Base-by-base conservation (phyloP, 441 rosid genomes). In the Adansonia gregorii region DNA sequence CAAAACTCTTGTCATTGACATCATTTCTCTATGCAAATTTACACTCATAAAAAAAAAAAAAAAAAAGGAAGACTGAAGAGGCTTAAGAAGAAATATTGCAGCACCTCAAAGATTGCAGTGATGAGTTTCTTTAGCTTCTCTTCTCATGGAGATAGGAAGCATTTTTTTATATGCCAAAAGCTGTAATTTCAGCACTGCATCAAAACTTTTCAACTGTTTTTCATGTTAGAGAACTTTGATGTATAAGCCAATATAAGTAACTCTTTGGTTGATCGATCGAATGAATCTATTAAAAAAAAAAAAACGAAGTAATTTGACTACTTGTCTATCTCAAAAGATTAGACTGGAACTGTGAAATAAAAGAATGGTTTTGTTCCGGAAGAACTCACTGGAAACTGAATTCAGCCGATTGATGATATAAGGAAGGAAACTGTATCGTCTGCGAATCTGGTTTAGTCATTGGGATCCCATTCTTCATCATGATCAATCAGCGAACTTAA, bases 391-490 rank as follows among this genome's bases (percentile, higher is more conserved):
- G 74, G 59, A 73, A 83, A 78, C 70, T 69, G 75, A 84, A 72
- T 76, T 67, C 79, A 2, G 63, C 27, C 45, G 17, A n/a, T 63
- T 31, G 67, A 61, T 61, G 67, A 63, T 6, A 3, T 27, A 63
- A 41, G 17, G 39, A 65, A 68, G 66, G 24, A 80, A 78, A 60
- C 59, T 54, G 60, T 71, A 48, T 39, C 77, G 55, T 58, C 76
- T 64, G 65, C 72, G 69, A 54, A 31, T 78, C 77, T 54, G 69
- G 19, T 75, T 24, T 89, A 95, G 87, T 95, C 98, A 78, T 91
- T 92, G 39, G 97, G 97, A 84, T 95, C 99, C 98, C 94, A 93
- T 74, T 93, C 99, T n/a, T 91, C 95, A 68, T 91, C 99, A 59
- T 86, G 91, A 79, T 92, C 93, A 66, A 90, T 84, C 9, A 87